Base-by-base conservation (phyloP, 768 basidiomycete species). In the Leccinum boreale region DNA sequence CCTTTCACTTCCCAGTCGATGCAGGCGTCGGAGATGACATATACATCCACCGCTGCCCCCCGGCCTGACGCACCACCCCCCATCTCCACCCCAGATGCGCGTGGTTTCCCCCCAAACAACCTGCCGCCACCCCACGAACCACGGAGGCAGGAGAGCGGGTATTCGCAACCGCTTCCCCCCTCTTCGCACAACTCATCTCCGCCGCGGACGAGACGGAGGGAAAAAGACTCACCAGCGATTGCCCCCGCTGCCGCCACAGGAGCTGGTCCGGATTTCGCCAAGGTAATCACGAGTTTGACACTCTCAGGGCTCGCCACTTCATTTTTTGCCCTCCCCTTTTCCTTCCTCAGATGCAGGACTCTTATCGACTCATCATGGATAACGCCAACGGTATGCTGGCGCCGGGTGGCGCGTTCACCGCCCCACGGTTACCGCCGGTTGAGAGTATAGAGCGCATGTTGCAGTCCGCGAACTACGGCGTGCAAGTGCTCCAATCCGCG, bases 371-470 rank as follows among this genome's bases (percentile, higher is more conserved):
- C 47, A 73, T 81, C 60, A 68, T 80, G 59, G 76, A 81, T 60
- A 69, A 59, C 52, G 62, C 75, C n/a, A 69, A 67, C 17, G 68
- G 62, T 62, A 65, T 74, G 56, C 52, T 75, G 54, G 28, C 55
- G 28, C 28, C 28, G 14, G 45, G 59, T 15, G 67, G 61, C 51
- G 52, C 66, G 57, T 66, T 62, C 58, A 64, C 33, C 59, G 65
- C 50, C 60, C 64, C 53, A 53, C 67, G 58, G 52, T 52, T 57
- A 35, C 67, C 63, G 62, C 65, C 73, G 19, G 65, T 46, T 10
- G 77, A 79, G 54, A 64, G 53, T 21, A 53, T 80, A n/a, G 80
- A 81, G 11, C 75, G 74, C 57, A 78, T 80, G 74, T 36, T 74
- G 50, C 77, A 79, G 63, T 77, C 79, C 35, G 79, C 80, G 36